phyloP scores from a whole-genome alignment of 352 stramenopile genomes.

The Elongisporangium prolatum region DNA sequence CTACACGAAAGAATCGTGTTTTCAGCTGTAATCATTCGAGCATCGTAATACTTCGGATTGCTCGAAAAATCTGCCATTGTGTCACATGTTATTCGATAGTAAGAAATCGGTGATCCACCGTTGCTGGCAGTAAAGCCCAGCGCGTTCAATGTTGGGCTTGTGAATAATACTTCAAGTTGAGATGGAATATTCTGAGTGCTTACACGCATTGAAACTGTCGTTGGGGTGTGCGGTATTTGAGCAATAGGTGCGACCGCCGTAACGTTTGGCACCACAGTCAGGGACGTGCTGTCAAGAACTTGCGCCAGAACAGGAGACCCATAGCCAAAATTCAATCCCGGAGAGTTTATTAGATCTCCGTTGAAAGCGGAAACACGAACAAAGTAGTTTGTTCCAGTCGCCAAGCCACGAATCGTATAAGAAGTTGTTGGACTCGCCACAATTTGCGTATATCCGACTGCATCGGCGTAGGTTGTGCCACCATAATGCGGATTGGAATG shows the following conservation, averaged over 20 bases:
- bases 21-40: constrained; percentile 35
- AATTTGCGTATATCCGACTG: constrained; percentile 44
- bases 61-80: constrained; percentile 33
- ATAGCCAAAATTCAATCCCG: constrained; percentile 41
- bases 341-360: constrained; percentile 27
- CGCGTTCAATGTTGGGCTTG: constrained; percentile 59
- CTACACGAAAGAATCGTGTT: constrained; percentile 26
- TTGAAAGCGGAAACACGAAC: constrained; percentile 90
- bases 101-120: constrained; percentile 48
- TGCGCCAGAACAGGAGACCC: constrained; percentile 47
- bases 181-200: constrained; percentile 68
- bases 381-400: constrained; percentile 76
- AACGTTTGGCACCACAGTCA: constrained; percentile 5
- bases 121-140: constrained; percentile 52
- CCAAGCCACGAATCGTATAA: constrained; percentile 84
- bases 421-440: constrained; percentile 19
- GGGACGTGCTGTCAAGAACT: constrained; percentile 24
- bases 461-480: constrained; percentile 39
- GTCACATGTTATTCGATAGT: constrained; percentile 66
- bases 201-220: constrained; percentile 65
- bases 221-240: constrained; percentile 67
- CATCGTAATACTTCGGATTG: constrained; percentile 38
- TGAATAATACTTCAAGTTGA: constrained; percentile 77
- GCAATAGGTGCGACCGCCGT: constrained; percentile 37
- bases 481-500: constrained; percentile 18